These are phyloP conservation scores for Vigna radiata DNA, from an alignment of 306 rosid species.

Conservation along the genomic window DNA sequence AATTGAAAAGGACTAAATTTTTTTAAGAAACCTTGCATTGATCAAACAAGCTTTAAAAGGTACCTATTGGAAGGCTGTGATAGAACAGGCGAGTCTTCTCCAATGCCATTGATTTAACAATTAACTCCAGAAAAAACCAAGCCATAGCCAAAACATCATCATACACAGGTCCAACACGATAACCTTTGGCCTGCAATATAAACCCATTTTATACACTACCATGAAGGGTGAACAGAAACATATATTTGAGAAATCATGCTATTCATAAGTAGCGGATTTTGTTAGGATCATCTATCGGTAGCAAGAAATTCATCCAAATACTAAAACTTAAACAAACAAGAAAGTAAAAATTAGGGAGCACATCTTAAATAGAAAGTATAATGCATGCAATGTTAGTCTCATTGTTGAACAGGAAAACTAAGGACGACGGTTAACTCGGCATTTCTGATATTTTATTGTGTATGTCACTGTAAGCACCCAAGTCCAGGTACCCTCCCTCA, in stretches of 20 bases:
- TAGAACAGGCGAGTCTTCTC: constrained; percentile 93
- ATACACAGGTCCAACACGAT: constrained; percentile 99
- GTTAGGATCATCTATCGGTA: constrained; percentile 11
- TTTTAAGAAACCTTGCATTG: background rate
- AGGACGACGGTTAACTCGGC: constrained; percentile 10
- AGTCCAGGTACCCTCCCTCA: background rate
- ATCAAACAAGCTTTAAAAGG: constrained; percentile 33
- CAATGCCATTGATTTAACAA: constrained; percentile 98
- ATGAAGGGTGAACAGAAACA: constrained; percentile 32
- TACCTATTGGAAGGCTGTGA: constrained; percentile 93
- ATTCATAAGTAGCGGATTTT: constrained; percentile 25
- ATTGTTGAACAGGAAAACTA: constrained; percentile 20
- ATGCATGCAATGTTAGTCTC: constrained; percentile 1
- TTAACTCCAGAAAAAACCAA: constrained; percentile 97
- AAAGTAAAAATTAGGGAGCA: constrained; percentile 21
- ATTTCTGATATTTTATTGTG: background rate
- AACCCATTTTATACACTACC: constrained; percentile 36
- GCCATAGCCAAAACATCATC: constrained; percentile 99
- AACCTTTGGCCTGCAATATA: constrained; percentile 93
- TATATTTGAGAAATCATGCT: constrained; percentile 30
- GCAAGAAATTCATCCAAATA: constrained; percentile 31
- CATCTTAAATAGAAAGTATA: background rate
- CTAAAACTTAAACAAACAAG: background rate
- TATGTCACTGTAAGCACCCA: background rate
- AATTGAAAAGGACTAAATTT: background rate